Conservation (phyloP, 805 yeast species). For the Candida jianshihensis region DNA sequence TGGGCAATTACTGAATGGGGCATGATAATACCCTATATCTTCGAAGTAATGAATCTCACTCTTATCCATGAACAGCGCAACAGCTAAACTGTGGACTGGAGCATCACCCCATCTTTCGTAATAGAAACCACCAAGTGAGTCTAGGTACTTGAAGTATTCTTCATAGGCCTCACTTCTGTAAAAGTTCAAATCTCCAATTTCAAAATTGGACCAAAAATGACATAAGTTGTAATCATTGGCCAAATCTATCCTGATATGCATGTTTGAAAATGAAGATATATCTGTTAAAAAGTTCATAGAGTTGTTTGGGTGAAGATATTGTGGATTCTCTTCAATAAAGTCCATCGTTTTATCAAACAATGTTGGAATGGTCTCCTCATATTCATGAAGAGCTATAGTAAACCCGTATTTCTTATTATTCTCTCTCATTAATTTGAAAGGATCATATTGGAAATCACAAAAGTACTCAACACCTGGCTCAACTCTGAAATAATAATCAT, state of each 20-base stretch:
- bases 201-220: constrained; percentile 87
- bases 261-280: constrained; percentile 33
- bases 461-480: constrained; percentile 87
- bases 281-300: constrained; percentile 51
- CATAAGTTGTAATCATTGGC: constrained; percentile 62
- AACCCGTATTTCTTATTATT: constrained; percentile 80
- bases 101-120: constrained; percentile 96
- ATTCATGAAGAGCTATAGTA: constrained; percentile 77
- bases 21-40: constrained; percentile 75
- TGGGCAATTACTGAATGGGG: constrained; percentile 63
- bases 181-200: constrained; percentile 64
- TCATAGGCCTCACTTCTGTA: constrained; percentile 60
- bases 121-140: constrained; percentile 68
- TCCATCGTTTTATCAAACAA: constrained; percentile 71
- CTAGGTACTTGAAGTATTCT: constrained; percentile 56
- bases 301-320: constrained; percentile 58
- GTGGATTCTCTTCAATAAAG: constrained; percentile 50
- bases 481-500: constrained; percentile 90
- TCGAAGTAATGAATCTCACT: constrained; percentile 68
- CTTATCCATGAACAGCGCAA: constrained; percentile 48
- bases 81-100: constrained; percentile 77
- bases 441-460: constrained; percentile 86
- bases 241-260: constrained; percentile 25
- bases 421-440: constrained; percentile 73
- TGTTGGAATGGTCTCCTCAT: constrained; percentile 78